phyloP scores from a whole-genome alignment of 345 rosid genomes.

The Eucalyptus curtisii region DNA sequence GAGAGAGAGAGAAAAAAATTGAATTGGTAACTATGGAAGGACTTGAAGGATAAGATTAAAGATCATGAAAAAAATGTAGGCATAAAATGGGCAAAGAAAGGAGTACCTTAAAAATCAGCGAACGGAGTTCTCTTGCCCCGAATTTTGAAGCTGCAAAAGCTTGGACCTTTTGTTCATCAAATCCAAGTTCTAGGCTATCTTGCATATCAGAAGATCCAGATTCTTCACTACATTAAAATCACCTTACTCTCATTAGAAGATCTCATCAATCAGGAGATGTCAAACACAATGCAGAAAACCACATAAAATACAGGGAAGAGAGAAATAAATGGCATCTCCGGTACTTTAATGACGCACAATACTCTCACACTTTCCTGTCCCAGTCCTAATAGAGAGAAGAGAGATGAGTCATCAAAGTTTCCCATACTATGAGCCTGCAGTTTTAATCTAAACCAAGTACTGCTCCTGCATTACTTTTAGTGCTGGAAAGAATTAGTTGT shows the following conservation, averaged over 20 bases:
- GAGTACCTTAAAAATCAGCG: constrained; percentile 68
- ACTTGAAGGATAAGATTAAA: not conserved
- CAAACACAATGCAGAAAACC: not conserved
- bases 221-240: constrained; percentile 43
- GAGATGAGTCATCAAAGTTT: not conserved
- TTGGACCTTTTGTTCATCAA: constrained; percentile 56
- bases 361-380: not conserved
- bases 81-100: not conserved
- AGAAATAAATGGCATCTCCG: not conserved
- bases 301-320: not conserved
- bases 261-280: not conserved
- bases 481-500: not conserved
- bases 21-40: not conserved
- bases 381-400: not conserved
- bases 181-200: constrained; percentile 57
- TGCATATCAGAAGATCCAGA: constrained; percentile 26
- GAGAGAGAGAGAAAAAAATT: constrained; percentile 2
- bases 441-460: not conserved
- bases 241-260: not conserved
- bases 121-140: constrained; percentile 46
- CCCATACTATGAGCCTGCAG: not conserved
- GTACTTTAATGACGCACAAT: not conserved
- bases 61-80: not conserved
- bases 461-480: not conserved
- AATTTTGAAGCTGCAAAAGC: constrained; percentile 45